These are phyloP conservation scores for Paxillus involutus DNA, from an alignment of 768 basidiomycete genomes.

Conservation along the genomic window DNA sequence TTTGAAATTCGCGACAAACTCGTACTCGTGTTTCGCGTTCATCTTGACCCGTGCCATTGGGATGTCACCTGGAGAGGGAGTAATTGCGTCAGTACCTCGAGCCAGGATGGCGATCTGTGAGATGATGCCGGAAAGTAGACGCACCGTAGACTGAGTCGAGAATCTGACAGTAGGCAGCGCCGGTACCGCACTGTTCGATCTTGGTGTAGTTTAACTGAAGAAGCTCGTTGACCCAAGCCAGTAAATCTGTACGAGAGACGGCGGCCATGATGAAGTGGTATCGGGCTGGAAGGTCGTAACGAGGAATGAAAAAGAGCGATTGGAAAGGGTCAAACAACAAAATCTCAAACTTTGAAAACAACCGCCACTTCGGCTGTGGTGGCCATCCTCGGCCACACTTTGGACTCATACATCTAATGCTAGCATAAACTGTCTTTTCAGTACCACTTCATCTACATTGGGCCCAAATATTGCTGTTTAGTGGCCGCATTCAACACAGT, in stretches of 20 bases:
- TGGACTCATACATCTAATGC: too few species aligned
- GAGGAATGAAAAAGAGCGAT: slow-evolving; percentile 5
- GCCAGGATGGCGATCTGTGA: slow-evolving; percentile 18
- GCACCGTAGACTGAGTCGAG: slow-evolving; percentile 92
- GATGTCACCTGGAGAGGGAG: slow-evolving; percentile 63
- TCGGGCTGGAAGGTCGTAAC: slow-evolving; percentile 10
- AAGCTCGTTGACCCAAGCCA: slow-evolving; percentile 94
- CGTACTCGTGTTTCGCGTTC: slow-evolving; percentile 94
- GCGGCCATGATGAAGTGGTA: slow-evolving; percentile 47
- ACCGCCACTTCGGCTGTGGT: slow-evolving; percentile 2
- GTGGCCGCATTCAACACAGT: background rate
- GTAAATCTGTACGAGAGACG: slow-evolving; percentile 77
- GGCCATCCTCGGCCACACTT: background rate
- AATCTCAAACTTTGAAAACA: background rate
- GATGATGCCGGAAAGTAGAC: slow-evolving; percentile 26
- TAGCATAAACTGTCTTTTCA: background rate
- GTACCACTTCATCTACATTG: background rate
- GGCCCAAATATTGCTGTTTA: background rate
- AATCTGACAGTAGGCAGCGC: slow-evolving; percentile 93
- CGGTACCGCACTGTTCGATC: slow-evolving; percentile 87
- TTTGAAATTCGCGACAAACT: slow-evolving; percentile 94
- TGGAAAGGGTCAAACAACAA: slow-evolving; percentile 2
- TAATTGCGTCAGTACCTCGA: slow-evolving; percentile 8
- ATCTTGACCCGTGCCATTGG: slow-evolving; percentile 95
- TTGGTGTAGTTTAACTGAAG: slow-evolving; percentile 90